Conservation (phyloP, 1,284 basidiomycete genomes). For the Porodaedalea pini region DNA sequence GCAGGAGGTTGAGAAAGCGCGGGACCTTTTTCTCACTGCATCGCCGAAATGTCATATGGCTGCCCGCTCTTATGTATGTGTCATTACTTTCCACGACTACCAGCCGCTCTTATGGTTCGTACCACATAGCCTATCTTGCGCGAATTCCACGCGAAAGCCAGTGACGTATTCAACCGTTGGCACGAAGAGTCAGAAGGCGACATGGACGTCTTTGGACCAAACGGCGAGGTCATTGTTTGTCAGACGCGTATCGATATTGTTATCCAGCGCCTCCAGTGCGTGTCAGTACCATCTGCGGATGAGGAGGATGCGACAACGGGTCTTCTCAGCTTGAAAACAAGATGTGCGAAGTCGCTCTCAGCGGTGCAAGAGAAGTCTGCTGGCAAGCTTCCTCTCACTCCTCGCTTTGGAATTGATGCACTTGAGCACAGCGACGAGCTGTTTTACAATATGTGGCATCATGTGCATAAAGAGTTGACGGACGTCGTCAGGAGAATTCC, state of each 20-base stretch:
- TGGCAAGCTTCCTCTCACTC: background rate
- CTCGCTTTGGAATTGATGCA: background rate
- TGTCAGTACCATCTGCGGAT: background rate
- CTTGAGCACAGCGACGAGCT: background rate
- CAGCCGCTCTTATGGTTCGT: background rate
- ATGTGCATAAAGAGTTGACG: background rate
- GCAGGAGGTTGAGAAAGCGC: conserved; percentile 5
- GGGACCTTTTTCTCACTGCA: conserved; percentile 1
- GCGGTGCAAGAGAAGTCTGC: background rate
- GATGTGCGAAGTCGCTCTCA: background rate
- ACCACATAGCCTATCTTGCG: background rate
- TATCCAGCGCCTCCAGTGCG: background rate
- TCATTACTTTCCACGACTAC: background rate
- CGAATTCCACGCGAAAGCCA: conserved; percentile 1
- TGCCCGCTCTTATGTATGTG: conserved; percentile 9
- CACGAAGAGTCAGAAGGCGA: background rate
- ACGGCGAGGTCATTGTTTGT: conserved; percentile 9
- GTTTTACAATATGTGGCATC: conserved; percentile 1
- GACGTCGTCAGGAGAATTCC: conserved; percentile 8
- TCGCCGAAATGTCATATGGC: conserved; percentile 5
- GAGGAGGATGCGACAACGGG: background rate
- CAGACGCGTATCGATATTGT: conserved; percentile 5
- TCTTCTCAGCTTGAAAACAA: background rate
- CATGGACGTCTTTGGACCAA: conserved; percentile 3
- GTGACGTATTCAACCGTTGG: conserved; percentile 4